Evolutionary conservation across 768 basidiomycete genomes (phyloP).

Genomic region (Russula griseocarnosa): DNA sequence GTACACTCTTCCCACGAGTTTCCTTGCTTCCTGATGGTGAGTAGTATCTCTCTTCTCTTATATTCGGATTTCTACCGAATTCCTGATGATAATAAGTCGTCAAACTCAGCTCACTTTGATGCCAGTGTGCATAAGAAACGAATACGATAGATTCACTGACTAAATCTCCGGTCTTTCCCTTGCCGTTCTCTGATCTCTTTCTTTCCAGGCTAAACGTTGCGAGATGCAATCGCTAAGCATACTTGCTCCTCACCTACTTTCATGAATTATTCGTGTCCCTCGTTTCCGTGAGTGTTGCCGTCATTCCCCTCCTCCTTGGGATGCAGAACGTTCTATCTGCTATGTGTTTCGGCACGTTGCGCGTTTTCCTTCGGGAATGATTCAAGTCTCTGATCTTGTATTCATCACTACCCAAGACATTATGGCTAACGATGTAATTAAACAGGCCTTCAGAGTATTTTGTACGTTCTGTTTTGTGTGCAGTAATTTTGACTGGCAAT

Average conservation of each 20-base stretch:
- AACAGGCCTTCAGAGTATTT: slow-evolving; percentile 1
- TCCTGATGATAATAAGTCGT: slow-evolving; percentile 33
- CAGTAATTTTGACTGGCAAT: too few species aligned
- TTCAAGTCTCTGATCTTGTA: slow-evolving; percentile 70
- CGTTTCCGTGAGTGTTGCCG: slow-evolving; percentile 33
- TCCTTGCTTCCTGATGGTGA: neutral
- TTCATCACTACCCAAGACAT: neutral
- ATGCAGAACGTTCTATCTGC: slow-evolving; percentile 45
- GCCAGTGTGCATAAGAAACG: slow-evolving; percentile 50
- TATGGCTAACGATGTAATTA: slow-evolving; percentile 2
- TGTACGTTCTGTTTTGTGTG: slow-evolving; percentile 1
- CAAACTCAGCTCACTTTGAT: slow-evolving; percentile 63
- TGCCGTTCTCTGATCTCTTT: slow-evolving; percentile 10
- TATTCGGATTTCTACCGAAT: neutral
- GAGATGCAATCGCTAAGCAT: neutral
- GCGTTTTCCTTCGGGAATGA: slow-evolving; percentile 61
- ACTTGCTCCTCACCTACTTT: neutral
- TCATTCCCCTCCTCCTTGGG: slow-evolving; percentile 32
- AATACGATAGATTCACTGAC: slow-evolving; percentile 45
- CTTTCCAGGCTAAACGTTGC: neutral
- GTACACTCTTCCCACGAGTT: neutral
- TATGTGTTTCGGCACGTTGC: slow-evolving; percentile 59
- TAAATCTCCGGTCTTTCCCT: neutral
- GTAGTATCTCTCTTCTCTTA: neutral
- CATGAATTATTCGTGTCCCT: neutral